Evolutionary conservation across 2,329 filamentous ascomycete species (phyloP), one percentile per base, ranked within the genome.

Genomic region (Fusarium albosuccineum): DNA sequence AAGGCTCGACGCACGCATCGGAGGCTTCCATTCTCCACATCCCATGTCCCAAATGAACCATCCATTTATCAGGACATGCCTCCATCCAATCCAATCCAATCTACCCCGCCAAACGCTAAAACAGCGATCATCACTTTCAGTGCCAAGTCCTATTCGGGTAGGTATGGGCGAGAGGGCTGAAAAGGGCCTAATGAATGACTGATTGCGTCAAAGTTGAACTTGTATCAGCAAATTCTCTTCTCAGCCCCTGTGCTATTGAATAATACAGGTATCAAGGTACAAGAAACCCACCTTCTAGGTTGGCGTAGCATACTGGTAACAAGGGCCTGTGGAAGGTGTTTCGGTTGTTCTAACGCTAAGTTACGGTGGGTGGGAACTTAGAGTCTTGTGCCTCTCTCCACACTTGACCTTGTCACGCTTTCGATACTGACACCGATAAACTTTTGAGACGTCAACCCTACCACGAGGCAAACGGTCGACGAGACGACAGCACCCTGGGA

Each of bases 381-480:
- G 62, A 50, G 46, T 62, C 66, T 54, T 58, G 62, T 63, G 58
- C 42, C 57, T 62, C 60, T 56, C 66, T 49, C 66, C 66, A 69
- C 66, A 69, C 52, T 67, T 68, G 62, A 69, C 44, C 58, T 69
- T 36, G 56, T 69, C 62, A 68, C 62, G 50, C 65, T 66, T 46
- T 55, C 22, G 22, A 22, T 22, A 22, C 22, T 22, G 22, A 22
- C n/a, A 22, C 22, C 22, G 22, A 22, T 22, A 22, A 57, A 49
- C 40, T 42, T 42, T 45, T 22, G 39, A 53, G 37, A 13, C 37
- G 44, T 33, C 30, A 37, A 54, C 39, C 40, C 6, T 34, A 17
- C 29, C 5, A 33, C 29, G 22, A 3, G 14, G 13, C 29, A 9
- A 36, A 40, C 41, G 48, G 13, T 49, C 50, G 57, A 58, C 40